Evolutionary conservation across 345 rosid genomes (phyloP).

Genomic region (Carallia brachiata): DNA sequence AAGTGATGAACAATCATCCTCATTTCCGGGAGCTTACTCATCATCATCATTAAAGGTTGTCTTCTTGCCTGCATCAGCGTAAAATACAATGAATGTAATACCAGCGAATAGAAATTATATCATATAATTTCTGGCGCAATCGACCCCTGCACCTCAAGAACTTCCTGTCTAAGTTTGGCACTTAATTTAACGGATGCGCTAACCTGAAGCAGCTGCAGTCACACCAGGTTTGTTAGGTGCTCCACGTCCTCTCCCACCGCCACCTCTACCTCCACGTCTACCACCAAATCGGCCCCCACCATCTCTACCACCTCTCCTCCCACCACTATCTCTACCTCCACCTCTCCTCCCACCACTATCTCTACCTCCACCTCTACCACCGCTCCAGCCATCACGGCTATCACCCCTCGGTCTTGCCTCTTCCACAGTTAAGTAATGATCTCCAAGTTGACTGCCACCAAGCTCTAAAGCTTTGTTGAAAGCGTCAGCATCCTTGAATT

Average conservation of each 20-base stretch:
- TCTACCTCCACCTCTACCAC: slow-evolving; percentile 28
- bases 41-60: slow-evolving; percentile 2
- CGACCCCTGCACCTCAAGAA: too few relatives aligned
- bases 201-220: slow-evolving; percentile 17
- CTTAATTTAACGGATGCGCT: not conserved
- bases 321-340: slow-evolving; percentile 34
- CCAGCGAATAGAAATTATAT: not conserved
- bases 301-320: slow-evolving; percentile 14
- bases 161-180: not conserved
- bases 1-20: too few relatives aligned
- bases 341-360: slow-evolving; percentile 22
- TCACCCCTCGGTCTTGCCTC: slow-evolving; percentile 65
- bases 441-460: slow-evolving; percentile 51
- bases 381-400: slow-evolving; percentile 30
- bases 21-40: not conserved
- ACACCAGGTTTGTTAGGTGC: slow-evolving; percentile 8
- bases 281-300: slow-evolving; percentile 6
- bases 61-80: not conserved
- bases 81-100: not conserved
- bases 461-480: slow-evolving; percentile 64
- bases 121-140: too few relatives aligned
- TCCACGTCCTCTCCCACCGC: slow-evolving; percentile 19
- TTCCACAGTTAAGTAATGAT: slow-evolving; percentile 46
- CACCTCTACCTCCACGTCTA: slow-evolving; percentile 17
- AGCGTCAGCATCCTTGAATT: slow-evolving; percentile 39